A percentile compares a stretch with the other conserved stretches of the same genome.
These are phyloP conservation scores for Porodaedalea pini DNA, from an alignment of 1,284 basidiomycete species.

Conservation along the genomic window DNA sequence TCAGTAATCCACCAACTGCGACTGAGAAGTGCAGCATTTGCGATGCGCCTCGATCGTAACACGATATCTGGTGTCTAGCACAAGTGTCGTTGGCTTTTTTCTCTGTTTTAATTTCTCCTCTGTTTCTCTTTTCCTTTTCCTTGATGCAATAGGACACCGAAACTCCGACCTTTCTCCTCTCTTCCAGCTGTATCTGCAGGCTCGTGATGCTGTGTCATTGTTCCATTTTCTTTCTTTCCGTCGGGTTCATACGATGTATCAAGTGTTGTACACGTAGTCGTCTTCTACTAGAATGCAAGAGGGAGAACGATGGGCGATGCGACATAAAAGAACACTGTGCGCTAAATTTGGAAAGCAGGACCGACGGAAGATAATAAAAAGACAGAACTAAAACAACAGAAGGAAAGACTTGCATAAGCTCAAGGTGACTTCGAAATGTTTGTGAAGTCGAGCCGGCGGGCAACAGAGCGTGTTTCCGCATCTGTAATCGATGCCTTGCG, in stretches of 20 bases:
- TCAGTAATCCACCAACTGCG: slow-evolving; percentile 35
- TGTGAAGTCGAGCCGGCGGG: slow-evolving; percentile 47
- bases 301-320: neutral
- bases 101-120: slow-evolving; percentile 2
- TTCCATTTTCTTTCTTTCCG: no score
- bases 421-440: slow-evolving; percentile 21
- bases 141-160: no score
- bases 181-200: no score
- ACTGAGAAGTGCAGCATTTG: slow-evolving; percentile 40
- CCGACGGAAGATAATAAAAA: neutral
- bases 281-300: slow-evolving; percentile 5
- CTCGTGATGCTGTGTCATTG: no score
- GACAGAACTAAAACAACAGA: neutral
- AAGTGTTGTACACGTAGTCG: slow-evolving; percentile 12
- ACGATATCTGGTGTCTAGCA: neutral
- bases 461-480: slow-evolving; percentile 39
- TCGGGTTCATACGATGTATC: neutral
- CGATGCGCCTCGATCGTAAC: slow-evolving; percentile 33
- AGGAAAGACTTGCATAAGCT: neutral
- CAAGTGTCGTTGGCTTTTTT: neutral
- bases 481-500: slow-evolving; percentile 41
- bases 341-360: slow-evolving; percentile 1
- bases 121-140: no score
- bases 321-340: slow-evolving; percentile 13
- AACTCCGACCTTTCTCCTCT: no score